Conservation (phyloP, 371 early-diverging fungal genomes). For the Rhizomucor miehei region DNA sequence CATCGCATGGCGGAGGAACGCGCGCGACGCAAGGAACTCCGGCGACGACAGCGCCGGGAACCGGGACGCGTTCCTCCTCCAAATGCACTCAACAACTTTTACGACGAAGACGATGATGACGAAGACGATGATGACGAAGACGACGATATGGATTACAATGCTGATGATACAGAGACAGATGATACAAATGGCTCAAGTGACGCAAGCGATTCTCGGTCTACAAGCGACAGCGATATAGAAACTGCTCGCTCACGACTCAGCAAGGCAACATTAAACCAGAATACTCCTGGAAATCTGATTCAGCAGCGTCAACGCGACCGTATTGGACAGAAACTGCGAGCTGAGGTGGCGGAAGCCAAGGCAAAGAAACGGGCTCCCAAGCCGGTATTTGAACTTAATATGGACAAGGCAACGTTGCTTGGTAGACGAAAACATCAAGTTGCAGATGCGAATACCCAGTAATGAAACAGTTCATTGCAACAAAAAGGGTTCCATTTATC, state of each 20-base stretch:
- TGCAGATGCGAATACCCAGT: conserved; percentile 6
- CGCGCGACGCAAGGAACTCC: conserved; percentile 23
- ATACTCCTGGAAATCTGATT: conserved; percentile 10
- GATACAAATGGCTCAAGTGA: neutral
- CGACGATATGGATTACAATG: conserved; percentile 1
- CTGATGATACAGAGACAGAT: conserved; percentile 4
- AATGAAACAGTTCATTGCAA: too few species aligned
- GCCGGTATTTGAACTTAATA: conserved; percentile 47
- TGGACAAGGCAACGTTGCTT: conserved; percentile 56
- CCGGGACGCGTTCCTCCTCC: neutral
- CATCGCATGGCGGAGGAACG: conserved; percentile 53
- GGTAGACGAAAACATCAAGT: conserved; percentile 46
- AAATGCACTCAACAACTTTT: conserved; percentile 1
- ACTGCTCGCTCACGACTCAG: neutral
- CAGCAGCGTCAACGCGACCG: conserved; percentile 11
- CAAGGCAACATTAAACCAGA: neutral
- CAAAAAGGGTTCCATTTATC: too few species aligned
- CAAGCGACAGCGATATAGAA: neutral
- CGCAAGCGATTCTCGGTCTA: too few species aligned
- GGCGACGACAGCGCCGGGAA: conserved; percentile 4
- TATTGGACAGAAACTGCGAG: conserved; percentile 6
- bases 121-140: conserved; percentile 22
- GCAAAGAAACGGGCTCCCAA: conserved; percentile 2
- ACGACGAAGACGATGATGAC: conserved; percentile 9
- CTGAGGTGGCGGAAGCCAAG: conserved; percentile 8